phyloP scores from a whole-genome alignment of 768 basidiomycete genomes.

The Naganishia friedmannii region DNA sequence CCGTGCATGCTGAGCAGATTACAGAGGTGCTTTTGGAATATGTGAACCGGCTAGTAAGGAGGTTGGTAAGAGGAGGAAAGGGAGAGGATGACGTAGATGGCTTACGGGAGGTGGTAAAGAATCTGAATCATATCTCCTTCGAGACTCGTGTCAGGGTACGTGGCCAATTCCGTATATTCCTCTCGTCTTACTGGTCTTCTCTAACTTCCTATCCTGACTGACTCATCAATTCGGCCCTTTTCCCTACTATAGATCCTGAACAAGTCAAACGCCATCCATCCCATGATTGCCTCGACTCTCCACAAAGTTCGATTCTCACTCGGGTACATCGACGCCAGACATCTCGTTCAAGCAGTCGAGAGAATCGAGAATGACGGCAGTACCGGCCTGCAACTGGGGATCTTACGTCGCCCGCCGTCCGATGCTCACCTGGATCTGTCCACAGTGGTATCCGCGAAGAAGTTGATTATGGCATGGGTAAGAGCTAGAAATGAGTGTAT shows the following conservation, averaged over 20 bases:
- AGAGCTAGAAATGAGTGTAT: neutral
- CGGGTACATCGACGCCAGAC: slow-evolving; percentile 1
- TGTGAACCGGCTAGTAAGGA: neutral
- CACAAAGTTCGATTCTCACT: slow-evolving; percentile 8
- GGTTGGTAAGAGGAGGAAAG: neutral
- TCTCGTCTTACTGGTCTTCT: no score
- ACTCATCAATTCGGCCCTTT: neutral
- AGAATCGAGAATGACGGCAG: neutral
- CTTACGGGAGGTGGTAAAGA: neutral
- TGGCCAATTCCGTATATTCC: no score
- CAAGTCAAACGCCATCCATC: slow-evolving; percentile 3
- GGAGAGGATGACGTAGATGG: neutral
- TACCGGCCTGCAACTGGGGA: no score
- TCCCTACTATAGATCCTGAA: neutral
- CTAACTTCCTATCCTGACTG: no score
- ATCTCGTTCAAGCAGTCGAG: neutral
- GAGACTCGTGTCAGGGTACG: slow-evolving; percentile 7
- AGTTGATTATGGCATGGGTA: neutral
- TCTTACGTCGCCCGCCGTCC: no score
- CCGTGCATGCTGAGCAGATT: neutral
- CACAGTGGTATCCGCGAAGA: neutral
- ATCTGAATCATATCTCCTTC: slow-evolving; percentile 2
- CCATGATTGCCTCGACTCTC: neutral
- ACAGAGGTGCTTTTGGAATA: slow-evolving; percentile 7
- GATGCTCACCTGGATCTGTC: neutral